Evolutionary conservation across 164 flowering plant genomes (phyloP).

Genomic region (Tinospora cordifolia): DNA sequence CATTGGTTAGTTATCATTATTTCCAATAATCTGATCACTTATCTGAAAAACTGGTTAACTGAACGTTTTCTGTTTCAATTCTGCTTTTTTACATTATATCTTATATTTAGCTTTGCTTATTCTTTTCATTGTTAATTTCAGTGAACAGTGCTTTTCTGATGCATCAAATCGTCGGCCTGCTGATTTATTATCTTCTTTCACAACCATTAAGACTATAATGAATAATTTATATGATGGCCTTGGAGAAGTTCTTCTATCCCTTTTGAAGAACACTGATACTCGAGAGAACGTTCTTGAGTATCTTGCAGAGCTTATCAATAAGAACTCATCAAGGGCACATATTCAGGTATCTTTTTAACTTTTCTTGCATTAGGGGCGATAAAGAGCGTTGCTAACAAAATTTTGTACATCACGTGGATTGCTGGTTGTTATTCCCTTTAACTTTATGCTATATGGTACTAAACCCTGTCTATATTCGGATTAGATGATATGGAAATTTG

Average conservation of each 20-base stretch:
- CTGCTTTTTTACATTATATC: not conserved
- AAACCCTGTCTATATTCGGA: too few species aligned
- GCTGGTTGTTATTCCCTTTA: not conserved
- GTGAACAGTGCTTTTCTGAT: conserved; percentile 89
- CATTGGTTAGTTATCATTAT: too few species aligned
- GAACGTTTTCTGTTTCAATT: not conserved
- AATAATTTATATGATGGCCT: conserved; percentile 72
- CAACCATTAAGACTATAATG: conserved; percentile 83
- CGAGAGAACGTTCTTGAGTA: conserved; percentile 78
- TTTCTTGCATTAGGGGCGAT: not conserved
- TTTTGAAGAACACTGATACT: conserved; percentile 65
- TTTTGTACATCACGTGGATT: not conserved
- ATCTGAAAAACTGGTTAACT: too few species aligned
- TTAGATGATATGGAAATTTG: too few species aligned
- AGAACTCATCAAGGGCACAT: conserved; percentile 80
- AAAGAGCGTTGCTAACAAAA: not conserved
- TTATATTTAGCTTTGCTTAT: not conserved
- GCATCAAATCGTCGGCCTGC: conserved; percentile 73
- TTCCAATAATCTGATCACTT: too few species aligned
- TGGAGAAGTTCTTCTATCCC: conserved; percentile 58
- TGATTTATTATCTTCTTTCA: conserved; percentile 75
- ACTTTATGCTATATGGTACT: not conserved
- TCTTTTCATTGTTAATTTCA: conserved; percentile 20
- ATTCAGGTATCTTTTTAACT: conserved; percentile 54
- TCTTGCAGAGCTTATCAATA: conserved; percentile 80